Evolutionary conservation across 257 asterid genomes (phyloP), one percentile per base, ranked within the genome.

Genomic region (Ocimum tenuiflorum): DNA sequence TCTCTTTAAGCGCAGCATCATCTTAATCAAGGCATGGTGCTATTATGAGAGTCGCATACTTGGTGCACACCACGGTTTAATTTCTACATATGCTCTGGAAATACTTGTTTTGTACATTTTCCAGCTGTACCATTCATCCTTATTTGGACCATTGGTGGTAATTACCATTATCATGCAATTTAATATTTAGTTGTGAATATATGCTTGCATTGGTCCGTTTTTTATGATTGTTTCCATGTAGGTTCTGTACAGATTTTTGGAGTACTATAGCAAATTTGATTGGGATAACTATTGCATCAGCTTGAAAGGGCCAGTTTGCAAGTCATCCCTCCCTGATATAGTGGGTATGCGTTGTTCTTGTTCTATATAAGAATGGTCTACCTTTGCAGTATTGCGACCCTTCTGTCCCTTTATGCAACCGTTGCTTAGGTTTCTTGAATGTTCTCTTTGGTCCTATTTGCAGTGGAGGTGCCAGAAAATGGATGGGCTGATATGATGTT

Each of bases 1-100:
- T 80, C 91, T 90, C 70, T 82, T 87, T 35, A 90, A 90, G 63
- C 88, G 90, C 17, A 85, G 95, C 73, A 85, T 87, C 74, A 77
- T 90, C 77, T 68, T 90, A 73, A 67, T 84, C 24, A 90, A 90
- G 72, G 75, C 91, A 36, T 90, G 97, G 95, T 83, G 95, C 75
- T 90, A 83, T 33, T 88, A 85, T 47, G 95, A 90, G 69, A 90
- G 95, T 60, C 94, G 95, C 42, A 79, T 85, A 45, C 97, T 90
- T 71, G 97, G 95, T 8, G 88, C 97, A 15, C 86, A 82, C 74
- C 95, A 90, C 64, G 95, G 97, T 61, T 79, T 90, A 72, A 75
- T 90, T 17, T 81, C 86, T 60, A 81, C 86, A 39, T 81, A 81
- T 63, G 83, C 83, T 57, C 58, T 81, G 83, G 86, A 78, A 65